phyloP scores from a whole-genome alignment of 306 rosid genomes.

The Fagus sylvatica region DNA sequence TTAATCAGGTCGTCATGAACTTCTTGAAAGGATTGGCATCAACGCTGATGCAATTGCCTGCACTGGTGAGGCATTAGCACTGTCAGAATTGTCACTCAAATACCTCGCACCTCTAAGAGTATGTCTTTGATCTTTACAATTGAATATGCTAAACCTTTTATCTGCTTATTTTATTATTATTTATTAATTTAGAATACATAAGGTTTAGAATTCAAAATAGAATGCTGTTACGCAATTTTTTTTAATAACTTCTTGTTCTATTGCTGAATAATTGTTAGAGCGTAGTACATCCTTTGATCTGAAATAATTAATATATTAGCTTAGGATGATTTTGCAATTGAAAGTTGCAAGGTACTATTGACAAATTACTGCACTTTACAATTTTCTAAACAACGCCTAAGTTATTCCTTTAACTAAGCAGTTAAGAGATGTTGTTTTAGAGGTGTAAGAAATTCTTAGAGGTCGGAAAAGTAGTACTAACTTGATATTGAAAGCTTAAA shows the following conservation, averaged over 20 bases:
- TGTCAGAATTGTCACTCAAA: constrained; percentile 71
- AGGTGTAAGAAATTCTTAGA: not conserved
- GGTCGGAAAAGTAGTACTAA: not conserved
- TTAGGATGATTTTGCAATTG: constrained; percentile 6
- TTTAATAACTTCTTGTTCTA: not conserved
- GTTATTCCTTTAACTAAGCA: not conserved
- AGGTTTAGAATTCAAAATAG: not conserved
- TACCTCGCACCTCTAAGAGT: constrained; percentile 86
- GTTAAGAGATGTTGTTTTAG: not conserved
- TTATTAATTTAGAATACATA: not conserved
- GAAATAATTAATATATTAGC: not conserved
- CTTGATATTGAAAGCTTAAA: not conserved
- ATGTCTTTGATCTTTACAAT: constrained; percentile 27
- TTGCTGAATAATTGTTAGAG: constrained; percentile 6
- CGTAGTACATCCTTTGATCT: not conserved
- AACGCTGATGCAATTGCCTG: constrained; percentile 67
- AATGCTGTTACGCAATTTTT: not conserved
- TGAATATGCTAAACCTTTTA: not conserved
- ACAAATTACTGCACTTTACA: not conserved
- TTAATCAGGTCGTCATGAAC: constrained; percentile 73
- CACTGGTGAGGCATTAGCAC: constrained; percentile 66
- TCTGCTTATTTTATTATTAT: not conserved
- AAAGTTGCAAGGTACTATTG: not conserved
- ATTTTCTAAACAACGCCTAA: not conserved
- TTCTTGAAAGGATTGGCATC: constrained; percentile 60